Conservation (phyloP, 2,329 filamentous ascomycete genomes). For the Cercospora berteroae region DNA sequence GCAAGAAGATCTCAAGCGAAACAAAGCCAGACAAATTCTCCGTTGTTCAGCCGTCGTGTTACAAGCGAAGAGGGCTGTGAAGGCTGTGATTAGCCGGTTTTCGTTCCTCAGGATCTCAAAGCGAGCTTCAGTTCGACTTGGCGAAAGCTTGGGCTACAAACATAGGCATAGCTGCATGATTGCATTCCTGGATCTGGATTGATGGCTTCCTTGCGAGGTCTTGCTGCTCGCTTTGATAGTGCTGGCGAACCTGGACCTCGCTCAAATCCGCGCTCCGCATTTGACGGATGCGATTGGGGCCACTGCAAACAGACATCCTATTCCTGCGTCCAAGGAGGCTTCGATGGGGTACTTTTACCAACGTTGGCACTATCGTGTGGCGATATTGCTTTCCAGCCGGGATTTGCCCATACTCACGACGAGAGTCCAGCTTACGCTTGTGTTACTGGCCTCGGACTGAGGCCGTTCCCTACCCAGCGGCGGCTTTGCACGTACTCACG, state of each 20-base stretch:
- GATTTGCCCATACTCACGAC: too few species aligned
- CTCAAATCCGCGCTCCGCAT: background rate
- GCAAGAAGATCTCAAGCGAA: background rate
- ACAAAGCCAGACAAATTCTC: background rate
- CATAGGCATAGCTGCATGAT: background rate
- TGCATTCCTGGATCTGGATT: background rate
- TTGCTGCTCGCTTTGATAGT: background rate
- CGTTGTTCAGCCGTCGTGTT: background rate
- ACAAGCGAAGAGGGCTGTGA: constrained; percentile 1
- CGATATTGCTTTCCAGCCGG: too few species aligned
- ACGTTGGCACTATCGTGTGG: too few species aligned
- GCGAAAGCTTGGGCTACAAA: background rate
- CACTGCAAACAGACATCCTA: background rate
- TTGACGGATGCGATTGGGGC: background rate
- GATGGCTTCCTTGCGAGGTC: background rate
- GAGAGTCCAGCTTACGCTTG: too few species aligned
- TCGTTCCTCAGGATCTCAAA: background rate
- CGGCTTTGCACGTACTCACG: too few species aligned
- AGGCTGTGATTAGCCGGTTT: background rate
- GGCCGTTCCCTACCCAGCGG: too few species aligned
- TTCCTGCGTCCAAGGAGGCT: too few species aligned
- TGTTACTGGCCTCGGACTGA: too few species aligned
- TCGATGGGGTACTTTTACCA: too few species aligned
- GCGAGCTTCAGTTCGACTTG: background rate
- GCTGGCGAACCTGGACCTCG: background rate